Percentiles rank a stretch among this genome's conserved stretches.
These are phyloP conservation scores for Gloeophyllum trabeum DNA, from an alignment of 768 basidiomycete species.

Conservation along the genomic window DNA sequence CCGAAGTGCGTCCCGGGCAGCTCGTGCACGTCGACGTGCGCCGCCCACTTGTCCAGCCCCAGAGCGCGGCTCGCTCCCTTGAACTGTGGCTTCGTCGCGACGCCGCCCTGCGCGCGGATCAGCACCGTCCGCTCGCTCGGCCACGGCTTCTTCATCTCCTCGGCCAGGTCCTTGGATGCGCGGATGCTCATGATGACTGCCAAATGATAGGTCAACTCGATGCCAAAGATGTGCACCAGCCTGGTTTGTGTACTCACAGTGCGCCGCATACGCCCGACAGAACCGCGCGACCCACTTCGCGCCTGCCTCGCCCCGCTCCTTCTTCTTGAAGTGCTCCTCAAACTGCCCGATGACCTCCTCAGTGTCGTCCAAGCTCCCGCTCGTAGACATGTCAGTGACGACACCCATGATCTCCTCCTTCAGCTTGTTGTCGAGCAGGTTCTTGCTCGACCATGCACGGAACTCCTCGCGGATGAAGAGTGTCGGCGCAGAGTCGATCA, in stretches of 20 bases:
- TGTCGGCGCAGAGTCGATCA: slow-evolving; percentile 4
- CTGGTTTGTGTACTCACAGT: no score
- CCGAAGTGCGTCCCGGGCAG: slow-evolving; percentile 6
- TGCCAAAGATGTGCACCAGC: no score
- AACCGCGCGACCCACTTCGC: slow-evolving; percentile 6
- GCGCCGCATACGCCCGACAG: slow-evolving; percentile 6
- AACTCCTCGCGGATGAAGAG: not conserved
- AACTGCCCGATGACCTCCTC: slow-evolving; percentile 4
- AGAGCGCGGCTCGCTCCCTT: slow-evolving; percentile 1
- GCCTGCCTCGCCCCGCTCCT: not conserved
- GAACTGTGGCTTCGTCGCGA: not conserved
- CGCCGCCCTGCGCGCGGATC: slow-evolving; percentile 2
- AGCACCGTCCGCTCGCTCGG: slow-evolving; percentile 4
- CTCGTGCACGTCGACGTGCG: slow-evolving; percentile 3
- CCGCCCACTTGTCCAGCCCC: slow-evolving; percentile 4
- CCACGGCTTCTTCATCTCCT: not conserved
- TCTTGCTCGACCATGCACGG: not conserved
- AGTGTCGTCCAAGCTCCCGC: slow-evolving; percentile 4
- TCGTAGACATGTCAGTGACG: slow-evolving; percentile 4
- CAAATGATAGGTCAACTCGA: no score
- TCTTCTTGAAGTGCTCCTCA: slow-evolving; percentile 3
- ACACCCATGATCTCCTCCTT: slow-evolving; percentile 5
- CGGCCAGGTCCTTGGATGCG: not conserved
- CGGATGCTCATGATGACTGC: slow-evolving; percentile 4
- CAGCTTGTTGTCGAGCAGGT: not conserved